phyloP scores from a whole-genome alignment of 2,329 filamentous ascomycete genomes.

The Aspergillus sp. region DNA sequence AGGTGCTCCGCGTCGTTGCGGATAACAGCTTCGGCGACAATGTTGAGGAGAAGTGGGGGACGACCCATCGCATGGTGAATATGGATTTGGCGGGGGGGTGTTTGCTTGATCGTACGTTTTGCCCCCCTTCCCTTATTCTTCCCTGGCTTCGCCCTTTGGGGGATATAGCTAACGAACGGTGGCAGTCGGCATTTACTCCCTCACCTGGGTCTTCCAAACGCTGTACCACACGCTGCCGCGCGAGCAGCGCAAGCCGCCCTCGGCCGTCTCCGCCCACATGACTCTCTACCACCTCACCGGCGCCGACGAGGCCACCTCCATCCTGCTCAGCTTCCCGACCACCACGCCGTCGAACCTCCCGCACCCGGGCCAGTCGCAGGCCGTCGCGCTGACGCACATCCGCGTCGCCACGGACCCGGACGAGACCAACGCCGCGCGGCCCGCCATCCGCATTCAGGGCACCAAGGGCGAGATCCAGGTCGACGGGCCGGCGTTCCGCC shows the following conservation, averaged over 20 bases:
- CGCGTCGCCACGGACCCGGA: slow-evolving; percentile 64
- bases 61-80: slow-evolving; percentile 77
- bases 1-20: slow-evolving; percentile 56
- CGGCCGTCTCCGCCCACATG: slow-evolving; percentile 64
- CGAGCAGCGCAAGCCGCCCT: slow-evolving; percentile 63
- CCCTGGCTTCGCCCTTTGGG: background rate
- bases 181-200: slow-evolving; percentile 74
- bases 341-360: slow-evolving; percentile 43
- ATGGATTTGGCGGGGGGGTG: slow-evolving; percentile 78
- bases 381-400: slow-evolving; percentile 67
- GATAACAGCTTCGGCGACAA: slow-evolving; percentile 64
- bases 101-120: slow-evolving; percentile 64
- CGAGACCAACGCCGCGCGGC: slow-evolving; percentile 57
- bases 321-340: slow-evolving; percentile 73
- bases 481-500: slow-evolving; percentile 68
- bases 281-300: slow-evolving; percentile 71
- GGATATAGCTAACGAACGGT: background rate
- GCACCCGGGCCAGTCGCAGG: slow-evolving; percentile 58
- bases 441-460: slow-evolving; percentile 77
- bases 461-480: slow-evolving; percentile 81
- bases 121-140: background rate
- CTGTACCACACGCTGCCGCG: slow-evolving; percentile 75
- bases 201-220: slow-evolving; percentile 89
- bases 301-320: slow-evolving; percentile 74
- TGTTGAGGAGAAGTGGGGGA: slow-evolving; percentile 59